Evolutionary conservation across 2,329 filamentous ascomycete genomes (phyloP), one percentile per base, ranked within the genome.

Genomic region (Ambrosiella cleistominuta): DNA sequence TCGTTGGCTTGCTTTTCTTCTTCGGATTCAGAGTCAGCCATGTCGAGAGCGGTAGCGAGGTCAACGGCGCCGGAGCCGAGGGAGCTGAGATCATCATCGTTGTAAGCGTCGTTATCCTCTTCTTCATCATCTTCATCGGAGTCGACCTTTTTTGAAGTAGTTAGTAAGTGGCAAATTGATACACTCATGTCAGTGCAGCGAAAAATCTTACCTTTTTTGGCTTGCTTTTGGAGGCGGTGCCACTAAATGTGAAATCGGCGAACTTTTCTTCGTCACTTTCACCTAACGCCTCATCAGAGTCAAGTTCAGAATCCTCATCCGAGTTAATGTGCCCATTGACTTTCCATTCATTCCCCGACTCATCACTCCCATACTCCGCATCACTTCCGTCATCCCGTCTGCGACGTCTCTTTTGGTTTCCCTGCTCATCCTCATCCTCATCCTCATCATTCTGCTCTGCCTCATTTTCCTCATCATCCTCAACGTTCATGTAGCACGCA

Each of bases 211-310:
- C 65, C 60, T 68, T 66, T 54, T 57, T 60, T 47, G 68, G 66
- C 57, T 68, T 69, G 1, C 69, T 62, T 56, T 70, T 69, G 1
- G 69, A 63, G 54, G 69, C 70, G 64, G 72, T 75, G 9, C 76
- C 77, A 1, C 75, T 65, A 61, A 82, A 81, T 0, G 74, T 65
- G 65, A 84, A 94, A 9, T 82, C 86, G 62, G 88, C 81, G 63
- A 95, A 94, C 62, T 77, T 79, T 67, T 95, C 90, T 65, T 93
- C 83, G 65, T 95, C 90, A 65, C 87, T 93, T 63, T 87, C 83
- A 2, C 88, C 87, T 74, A 95, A 88, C 1, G 91, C 90, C 65
- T 94, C 88, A 66, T 83, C 80, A 64, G 78, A 81, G 63, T 83
- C 81, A 57, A 82, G 78, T 61, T 82, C 80, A 4, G 79, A 82